Base-by-base conservation (phyloP, 2,329 filamentous ascomycete genomes). In the Xylariales sp. region DNA sequence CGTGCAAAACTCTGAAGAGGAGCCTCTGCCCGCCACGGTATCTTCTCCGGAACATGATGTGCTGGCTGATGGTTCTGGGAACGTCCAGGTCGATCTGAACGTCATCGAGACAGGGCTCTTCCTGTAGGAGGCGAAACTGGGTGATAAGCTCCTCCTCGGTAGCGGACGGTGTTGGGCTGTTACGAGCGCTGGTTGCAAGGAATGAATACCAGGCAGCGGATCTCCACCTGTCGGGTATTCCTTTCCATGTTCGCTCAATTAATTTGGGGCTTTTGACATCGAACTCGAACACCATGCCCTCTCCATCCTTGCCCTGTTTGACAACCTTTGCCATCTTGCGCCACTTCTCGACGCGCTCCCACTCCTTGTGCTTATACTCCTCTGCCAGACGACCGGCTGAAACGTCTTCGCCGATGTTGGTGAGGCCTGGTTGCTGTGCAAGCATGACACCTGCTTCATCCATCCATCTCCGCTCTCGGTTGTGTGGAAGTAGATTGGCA, bases 61-160 rank as follows among this genome's bases (percentile, higher is more conserved):
- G 93, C 45, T 86, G 81, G 60, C 81, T 94, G 59, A 98, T 95
- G 5, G 93, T 97, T 38, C 93, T 78, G 1, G 93, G 93, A 14
- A 98, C 93, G 59, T 98, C 93, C 29, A 97, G 79, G 60, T 98
- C 93, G 52, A 98, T 98, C 64, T 98, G 93, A 16, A 91, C 82
- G 60, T 98, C 93, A 56, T 98, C 93, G 1, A 88, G 82, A 3
- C 86, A 95, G 38, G 79, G 79, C 42, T 81, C 67, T 13, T 80
- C 69, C 54, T 94, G 83, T 19, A 94, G 74, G 29, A 78, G 75
- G 57, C 86, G 76, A 56, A 88, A 95, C 20, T 76, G 70, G 29
- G 74, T 70, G 27, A 88, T 78, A 33, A 97, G 74, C 40, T 86
- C 74, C 28, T 83, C 78, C 40, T 93, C 87, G 0, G 78, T 70